phyloP scores from a whole-genome alignment of 208 protist species.

The Wallacemonas sp. region DNA sequence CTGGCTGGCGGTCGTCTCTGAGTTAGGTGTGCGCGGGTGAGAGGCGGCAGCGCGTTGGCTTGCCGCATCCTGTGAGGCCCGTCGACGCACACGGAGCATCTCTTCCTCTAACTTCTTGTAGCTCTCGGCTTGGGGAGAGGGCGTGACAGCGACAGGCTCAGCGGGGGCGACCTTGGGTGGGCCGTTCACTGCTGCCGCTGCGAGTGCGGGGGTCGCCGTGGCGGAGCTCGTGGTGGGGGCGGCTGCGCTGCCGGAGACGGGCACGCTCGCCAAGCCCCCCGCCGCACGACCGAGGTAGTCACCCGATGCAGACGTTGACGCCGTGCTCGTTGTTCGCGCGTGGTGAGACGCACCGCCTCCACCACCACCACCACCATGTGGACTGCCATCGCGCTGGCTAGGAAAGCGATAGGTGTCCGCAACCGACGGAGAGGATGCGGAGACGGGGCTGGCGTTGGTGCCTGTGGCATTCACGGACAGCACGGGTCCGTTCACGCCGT shows the following conservation, averaged over 20 bases:
- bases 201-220: neutral
- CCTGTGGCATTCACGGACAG: neutral
- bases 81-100: conserved; percentile 19
- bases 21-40: neutral
- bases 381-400: conserved; percentile 11
- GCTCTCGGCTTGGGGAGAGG: conserved; percentile 4
- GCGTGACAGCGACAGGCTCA: neutral
- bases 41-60: neutral
- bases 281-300: neutral
- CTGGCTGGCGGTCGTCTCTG: no score
- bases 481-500: conserved; percentile 24
- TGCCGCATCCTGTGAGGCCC: neutral
- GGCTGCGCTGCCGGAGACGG: neutral
- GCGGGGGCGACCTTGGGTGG: neutral
- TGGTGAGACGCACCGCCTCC: conserved; percentile 10
- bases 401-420: conserved; percentile 11
- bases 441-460: neutral
- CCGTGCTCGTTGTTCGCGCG: conserved; percentile 11
- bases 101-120: conserved; percentile 30
- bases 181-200: neutral
- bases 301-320: no score
- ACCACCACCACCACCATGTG: no score
- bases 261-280: neutral
- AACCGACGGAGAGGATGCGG: neutral
- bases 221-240: neutral